Evolutionary conservation across 1,139 yeast genomes (phyloP), one percentile per base, ranked within the genome.

Genomic region (Kodamaea anthophila): DNA sequence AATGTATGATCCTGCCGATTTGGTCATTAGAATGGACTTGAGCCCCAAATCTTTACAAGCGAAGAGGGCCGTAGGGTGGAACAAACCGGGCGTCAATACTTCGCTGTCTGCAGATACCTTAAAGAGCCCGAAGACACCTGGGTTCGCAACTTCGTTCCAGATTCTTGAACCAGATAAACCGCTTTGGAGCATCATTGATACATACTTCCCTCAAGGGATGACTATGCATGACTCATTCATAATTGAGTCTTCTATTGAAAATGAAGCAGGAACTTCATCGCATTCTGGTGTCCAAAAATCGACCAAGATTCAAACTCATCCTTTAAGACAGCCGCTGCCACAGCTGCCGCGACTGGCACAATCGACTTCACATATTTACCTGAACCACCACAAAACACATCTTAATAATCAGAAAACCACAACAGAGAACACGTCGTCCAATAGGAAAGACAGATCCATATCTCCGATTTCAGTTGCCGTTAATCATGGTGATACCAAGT

Each of bases 121-220:
- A 24, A 32, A 33, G 16, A 30, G 38, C 18, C 38, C 37, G 12
- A 19, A 6, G 12, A 31, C 39, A 6, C 36, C 36, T 9, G n/a
- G 37, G 9, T 15, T 15, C 10, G 13, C 14, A 51, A 54, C n/a
- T 51, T 15, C 30, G 3, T 25, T 11, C 5, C 31, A 33, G 9
- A 18, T 24, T 5, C 36, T 81, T 13, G 78, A 73, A 34, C 86
- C 94, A 0, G 93, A 84, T 47, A 74, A 70, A 32, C 51, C 62
- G 19, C 77, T 84, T 2, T 77, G 77, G 72, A 55, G 60, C 8
- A 41, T 82, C 0, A 43, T 84, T 12, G 87, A 81, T 36, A 59
- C 59, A 18, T 68, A 70, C 44, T 83, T 60, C 46, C 87, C 91
- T 0, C 51, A 61, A 11, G 88, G 88, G 0, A 83, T 82, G 88